phyloP scores from a whole-genome alignment of 768 basidiomycete species.

The Xerocomellus intermedius region DNA sequence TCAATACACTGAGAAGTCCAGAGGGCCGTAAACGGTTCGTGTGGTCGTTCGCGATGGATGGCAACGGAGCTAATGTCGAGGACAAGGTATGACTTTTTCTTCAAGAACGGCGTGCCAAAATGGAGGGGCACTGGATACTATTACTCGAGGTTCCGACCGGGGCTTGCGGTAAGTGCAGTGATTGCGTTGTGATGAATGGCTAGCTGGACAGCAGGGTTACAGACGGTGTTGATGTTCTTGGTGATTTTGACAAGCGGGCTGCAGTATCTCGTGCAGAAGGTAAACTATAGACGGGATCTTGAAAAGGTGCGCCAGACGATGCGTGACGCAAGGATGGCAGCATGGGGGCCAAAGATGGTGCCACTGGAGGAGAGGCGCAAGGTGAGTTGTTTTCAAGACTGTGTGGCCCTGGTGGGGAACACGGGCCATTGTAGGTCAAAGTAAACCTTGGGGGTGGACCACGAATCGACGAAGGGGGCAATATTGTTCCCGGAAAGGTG shows the following conservation, averaged over 20 bases:
- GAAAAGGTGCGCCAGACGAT: conserved; percentile 62
- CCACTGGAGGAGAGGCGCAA: conserved; percentile 66
- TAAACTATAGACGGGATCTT: conserved; percentile 76
- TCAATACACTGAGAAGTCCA: conserved; percentile 72
- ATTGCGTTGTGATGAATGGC: conserved; percentile 1
- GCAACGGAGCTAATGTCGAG: conserved; percentile 1
- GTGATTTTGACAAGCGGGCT: conserved; percentile 70
- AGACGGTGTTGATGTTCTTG: conserved; percentile 81
- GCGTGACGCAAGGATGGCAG: conserved; percentile 61
- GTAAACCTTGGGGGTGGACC: conserved; percentile 60
- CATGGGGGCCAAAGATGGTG: conserved; percentile 79
- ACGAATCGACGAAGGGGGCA: conserved; percentile 56
- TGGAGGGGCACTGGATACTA: conserved; percentile 98
- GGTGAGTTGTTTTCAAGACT: conserved; percentile 38
- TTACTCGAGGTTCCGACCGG: conserved; percentile 94
- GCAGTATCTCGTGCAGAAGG: conserved; percentile 75
- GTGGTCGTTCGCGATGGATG: background rate
- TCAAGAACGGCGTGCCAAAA: conserved; percentile 94
- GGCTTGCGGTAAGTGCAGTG: conserved; percentile 59
- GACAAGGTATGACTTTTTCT: conserved; percentile 87
- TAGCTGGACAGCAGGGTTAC: conserved; percentile 6
- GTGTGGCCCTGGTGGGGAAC: conserved; percentile 1
- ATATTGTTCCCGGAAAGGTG: conserved; percentile 45
- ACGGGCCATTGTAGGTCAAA: conserved; percentile 57
- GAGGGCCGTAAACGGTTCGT: conserved; percentile 77